phyloP scores from a whole-genome alignment of 345 rosid species.

The Jatropha curcas region DNA sequence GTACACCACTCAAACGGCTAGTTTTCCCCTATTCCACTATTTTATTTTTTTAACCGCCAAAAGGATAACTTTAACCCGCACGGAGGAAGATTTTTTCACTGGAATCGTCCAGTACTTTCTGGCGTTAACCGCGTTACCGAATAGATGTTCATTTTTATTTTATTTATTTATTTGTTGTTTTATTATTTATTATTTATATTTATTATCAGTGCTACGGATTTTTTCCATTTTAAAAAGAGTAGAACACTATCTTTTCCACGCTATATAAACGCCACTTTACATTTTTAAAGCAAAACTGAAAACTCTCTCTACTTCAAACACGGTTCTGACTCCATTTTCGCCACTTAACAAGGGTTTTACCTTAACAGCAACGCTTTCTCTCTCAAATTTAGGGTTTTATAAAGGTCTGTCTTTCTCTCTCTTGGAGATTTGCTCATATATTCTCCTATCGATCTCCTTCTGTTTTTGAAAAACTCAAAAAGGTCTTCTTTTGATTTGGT shows the following conservation, averaged over 20 bases:
- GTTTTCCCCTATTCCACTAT: background rate
- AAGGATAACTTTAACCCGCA: slow-evolving; percentile 8
- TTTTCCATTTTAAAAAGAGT: too few relatives aligned
- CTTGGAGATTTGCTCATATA: background rate
- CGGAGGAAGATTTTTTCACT: background rate
- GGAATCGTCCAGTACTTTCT: slow-evolving; percentile 29
- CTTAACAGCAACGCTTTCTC: slow-evolving; percentile 2
- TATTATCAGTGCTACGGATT: background rate
- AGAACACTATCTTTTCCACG: background rate
- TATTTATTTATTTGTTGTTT: too few relatives aligned
- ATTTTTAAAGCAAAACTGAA: slow-evolving; percentile 7
- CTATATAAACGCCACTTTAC: slow-evolving; percentile 19
- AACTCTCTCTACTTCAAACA: background rate
- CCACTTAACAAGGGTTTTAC: background rate
- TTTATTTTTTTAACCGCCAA: slow-evolving; percentile 28
- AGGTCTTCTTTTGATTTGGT: background rate
- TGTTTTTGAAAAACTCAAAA: background rate
- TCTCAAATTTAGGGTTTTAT: background rate
- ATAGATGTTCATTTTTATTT: background rate
- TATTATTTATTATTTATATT: too few relatives aligned
- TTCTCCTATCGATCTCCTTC: background rate
- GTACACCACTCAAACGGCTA: slow-evolving; percentile 31
- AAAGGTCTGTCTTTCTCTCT: background rate
- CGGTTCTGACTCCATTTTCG: slow-evolving; percentile 1
- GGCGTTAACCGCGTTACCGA: slow-evolving; percentile 13